A percentile compares a stretch with the other conserved stretches of the same genome.
These are phyloP conservation scores for Davidsoniella neocaledoniae DNA, from an alignment of 2,329 filamentous ascomycete species.

Conservation along the genomic window DNA sequence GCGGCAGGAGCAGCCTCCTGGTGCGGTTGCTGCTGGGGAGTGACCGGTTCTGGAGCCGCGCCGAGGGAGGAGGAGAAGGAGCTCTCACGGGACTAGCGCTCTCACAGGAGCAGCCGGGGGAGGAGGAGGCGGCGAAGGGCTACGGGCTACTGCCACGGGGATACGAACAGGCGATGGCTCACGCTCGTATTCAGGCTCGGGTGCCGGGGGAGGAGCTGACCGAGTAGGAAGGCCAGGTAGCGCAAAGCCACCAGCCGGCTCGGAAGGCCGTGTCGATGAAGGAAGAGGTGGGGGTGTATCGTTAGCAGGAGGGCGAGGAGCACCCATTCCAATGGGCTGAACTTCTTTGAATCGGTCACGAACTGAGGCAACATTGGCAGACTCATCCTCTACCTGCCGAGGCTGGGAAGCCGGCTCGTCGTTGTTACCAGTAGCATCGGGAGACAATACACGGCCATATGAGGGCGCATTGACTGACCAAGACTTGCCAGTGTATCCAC, in stretches of 20 bases:
- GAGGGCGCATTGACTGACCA: slow-evolving; percentile 67
- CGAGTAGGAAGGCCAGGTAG: slow-evolving; percentile 59
- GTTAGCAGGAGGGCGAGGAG: slow-evolving; percentile 24
- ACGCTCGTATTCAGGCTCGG: slow-evolving; percentile 40
- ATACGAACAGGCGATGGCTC: slow-evolving; percentile 65
- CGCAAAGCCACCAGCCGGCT: slow-evolving; percentile 59
- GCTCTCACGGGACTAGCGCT: slow-evolving; percentile 20
- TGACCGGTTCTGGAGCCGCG: slow-evolving; percentile 10
- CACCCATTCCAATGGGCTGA: slow-evolving; percentile 45
- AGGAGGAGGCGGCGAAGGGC: slow-evolving; percentile 23
- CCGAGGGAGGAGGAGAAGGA: slow-evolving; percentile 12
- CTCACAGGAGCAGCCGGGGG: slow-evolving; percentile 13
- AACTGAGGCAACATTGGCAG: slow-evolving; percentile 54
- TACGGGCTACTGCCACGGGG: slow-evolving; percentile 66
- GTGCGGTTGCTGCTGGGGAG: slow-evolving; percentile 1
- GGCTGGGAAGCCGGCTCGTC: slow-evolving; percentile 19
- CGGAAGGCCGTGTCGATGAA: slow-evolving; percentile 31
- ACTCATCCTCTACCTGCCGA: slow-evolving; percentile 31
- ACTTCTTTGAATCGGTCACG: slow-evolving; percentile 69
- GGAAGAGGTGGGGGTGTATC: slow-evolving; percentile 24
- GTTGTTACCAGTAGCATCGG: slow-evolving; percentile 45
- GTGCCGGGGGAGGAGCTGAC: slow-evolving; percentile 32
- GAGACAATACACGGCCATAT: slow-evolving; percentile 46
- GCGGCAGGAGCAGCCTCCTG: slow-evolving; percentile 9
- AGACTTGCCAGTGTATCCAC: slow-evolving; percentile 73